phyloP scores from a whole-genome alignment of 2,329 filamentous ascomycete species.

The Verticillium longisporum region DNA sequence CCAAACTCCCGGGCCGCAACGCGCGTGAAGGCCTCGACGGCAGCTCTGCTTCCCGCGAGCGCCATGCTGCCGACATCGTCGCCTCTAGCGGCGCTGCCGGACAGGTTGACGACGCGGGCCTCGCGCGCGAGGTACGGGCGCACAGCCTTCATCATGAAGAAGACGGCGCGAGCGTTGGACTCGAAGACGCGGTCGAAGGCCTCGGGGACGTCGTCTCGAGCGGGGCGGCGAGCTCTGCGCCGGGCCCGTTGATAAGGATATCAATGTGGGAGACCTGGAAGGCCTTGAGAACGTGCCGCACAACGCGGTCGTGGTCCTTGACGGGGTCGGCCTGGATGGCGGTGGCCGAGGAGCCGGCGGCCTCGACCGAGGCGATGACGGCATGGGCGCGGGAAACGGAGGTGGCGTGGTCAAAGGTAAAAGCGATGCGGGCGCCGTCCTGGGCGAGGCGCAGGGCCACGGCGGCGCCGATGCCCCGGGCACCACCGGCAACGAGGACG shows the following conservation, averaged over 20 bases:
- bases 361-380: constrained; percentile 14
- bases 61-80: constrained; percentile 11
- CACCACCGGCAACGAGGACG: constrained; percentile 21
- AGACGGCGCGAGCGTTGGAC: constrained; percentile 11
- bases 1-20: constrained; percentile 12
- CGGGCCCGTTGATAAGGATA: constrained; percentile 14
- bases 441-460: constrained; percentile 51
- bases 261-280: constrained; percentile 13
- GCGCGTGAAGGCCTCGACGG: constrained; percentile 12
- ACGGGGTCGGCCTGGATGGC: constrained; percentile 14
- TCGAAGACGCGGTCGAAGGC: constrained; percentile 13
- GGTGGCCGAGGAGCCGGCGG: constrained; percentile 14
- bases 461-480: constrained; percentile 52
- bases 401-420: constrained; percentile 11
- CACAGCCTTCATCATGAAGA: constrained; percentile 13
- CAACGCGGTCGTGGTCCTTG: constrained; percentile 13
- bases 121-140: constrained; percentile 10
- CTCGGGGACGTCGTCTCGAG: constrained; percentile 11
- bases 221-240: constrained; percentile 9
- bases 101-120: constrained; percentile 16
- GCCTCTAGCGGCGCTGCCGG: constrained; percentile 11
- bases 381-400: constrained; percentile 13
- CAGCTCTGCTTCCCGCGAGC: constrained; percentile 11
- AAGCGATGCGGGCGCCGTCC: constrained; percentile 40
- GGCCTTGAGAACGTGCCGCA: constrained; percentile 12